Percentiles rank a stretch among this genome's conserved stretches.
These are phyloP conservation scores for Penicillium daleae DNA, from an alignment of 495 filamentous ascomycete species.

Conservation along the genomic window DNA sequence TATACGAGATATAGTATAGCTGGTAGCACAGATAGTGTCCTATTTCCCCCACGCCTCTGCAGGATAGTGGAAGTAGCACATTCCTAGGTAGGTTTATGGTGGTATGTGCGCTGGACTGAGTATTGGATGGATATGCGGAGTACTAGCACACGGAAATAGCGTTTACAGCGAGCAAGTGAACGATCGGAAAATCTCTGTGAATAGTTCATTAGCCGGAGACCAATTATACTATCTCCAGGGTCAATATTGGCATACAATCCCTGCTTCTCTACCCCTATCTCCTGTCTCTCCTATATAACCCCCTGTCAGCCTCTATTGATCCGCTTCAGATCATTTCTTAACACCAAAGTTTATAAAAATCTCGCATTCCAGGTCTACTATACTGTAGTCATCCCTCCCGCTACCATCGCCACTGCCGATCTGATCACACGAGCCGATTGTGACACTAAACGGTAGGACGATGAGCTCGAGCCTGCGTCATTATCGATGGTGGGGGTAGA, in stretches of 20 bases:
- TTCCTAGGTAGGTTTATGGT: conserved; percentile 15
- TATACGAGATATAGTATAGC: not conserved
- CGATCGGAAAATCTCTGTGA: not conserved
- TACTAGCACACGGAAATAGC: not conserved
- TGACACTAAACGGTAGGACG: not conserved
- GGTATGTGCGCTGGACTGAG: too few relatives aligned
- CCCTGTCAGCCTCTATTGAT: conserved; percentile 9
- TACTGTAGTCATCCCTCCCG: not conserved
- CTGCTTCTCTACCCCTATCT: not conserved
- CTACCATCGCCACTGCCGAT: conserved; percentile 14
- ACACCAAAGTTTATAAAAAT: not conserved
- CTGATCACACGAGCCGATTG: conserved; percentile 9
- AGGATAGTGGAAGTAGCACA: conserved; percentile 3
- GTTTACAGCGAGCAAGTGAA: not conserved
- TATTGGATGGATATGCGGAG: too few relatives aligned
- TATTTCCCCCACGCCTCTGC: not conserved
- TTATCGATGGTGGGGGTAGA: not conserved
- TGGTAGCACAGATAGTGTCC: not conserved
- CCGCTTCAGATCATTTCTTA: not conserved
- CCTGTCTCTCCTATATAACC: not conserved
- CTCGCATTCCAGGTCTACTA: not conserved
- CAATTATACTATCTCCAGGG: not conserved
- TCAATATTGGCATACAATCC: conserved; percentile 1
- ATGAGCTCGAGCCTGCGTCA: conserved; percentile 9
- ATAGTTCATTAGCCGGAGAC: not conserved